These are phyloP conservation scores for Mollisiaceae sp. DNA, from an alignment of 2,329 filamentous ascomycete genomes.

Conservation along the genomic window DNA sequence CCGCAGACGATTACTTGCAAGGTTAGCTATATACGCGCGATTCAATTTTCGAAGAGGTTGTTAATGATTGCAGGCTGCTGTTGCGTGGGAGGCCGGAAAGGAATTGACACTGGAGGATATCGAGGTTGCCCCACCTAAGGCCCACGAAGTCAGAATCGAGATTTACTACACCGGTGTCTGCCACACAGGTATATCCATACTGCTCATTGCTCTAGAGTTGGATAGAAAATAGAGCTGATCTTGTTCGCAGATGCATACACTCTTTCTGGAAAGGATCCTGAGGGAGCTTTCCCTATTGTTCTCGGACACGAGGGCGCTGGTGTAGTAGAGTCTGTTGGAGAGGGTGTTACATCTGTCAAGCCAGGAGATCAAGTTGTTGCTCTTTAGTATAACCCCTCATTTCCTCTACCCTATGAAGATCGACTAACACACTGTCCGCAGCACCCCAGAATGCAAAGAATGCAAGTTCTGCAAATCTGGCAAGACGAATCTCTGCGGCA, in stretches of 20 bases:
- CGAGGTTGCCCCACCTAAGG: slow-evolving; percentile 86
- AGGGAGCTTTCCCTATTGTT: slow-evolving; percentile 89
- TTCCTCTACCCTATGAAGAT: slow-evolving; percentile 12
- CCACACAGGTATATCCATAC: slow-evolving; percentile 75
- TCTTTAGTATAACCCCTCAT: slow-evolving; percentile 70
- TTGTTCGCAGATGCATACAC: slow-evolving; percentile 79
- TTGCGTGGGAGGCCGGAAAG: slow-evolving; percentile 96
- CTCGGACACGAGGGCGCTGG: slow-evolving; percentile 91
- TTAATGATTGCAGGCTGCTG: slow-evolving; percentile 68
- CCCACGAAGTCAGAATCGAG: slow-evolving; percentile 95
- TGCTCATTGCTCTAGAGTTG: background rate
- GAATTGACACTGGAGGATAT: slow-evolving; percentile 88
- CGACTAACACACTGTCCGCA: slow-evolving; percentile 45
- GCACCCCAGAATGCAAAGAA: slow-evolving; percentile 94
- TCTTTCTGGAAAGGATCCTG: slow-evolving; percentile 93
- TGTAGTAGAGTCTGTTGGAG: slow-evolving; percentile 90
- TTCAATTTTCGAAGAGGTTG: slow-evolving; percentile 5
- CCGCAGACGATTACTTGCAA: slow-evolving; percentile 43
- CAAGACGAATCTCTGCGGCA: slow-evolving; percentile 99
- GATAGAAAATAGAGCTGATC: slow-evolving; percentile 23
- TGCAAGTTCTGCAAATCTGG: slow-evolving; percentile 99
- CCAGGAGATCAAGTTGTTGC: slow-evolving; percentile 89
- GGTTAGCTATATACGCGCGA: slow-evolving; percentile 33
- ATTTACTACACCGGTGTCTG: slow-evolving; percentile 98
- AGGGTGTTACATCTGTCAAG: slow-evolving; percentile 95